Evolutionary conservation across 2,329 filamentous ascomycete genomes (phyloP), one percentile per base, ranked within the genome.

Genomic region (Microascus cirrosus): DNA sequence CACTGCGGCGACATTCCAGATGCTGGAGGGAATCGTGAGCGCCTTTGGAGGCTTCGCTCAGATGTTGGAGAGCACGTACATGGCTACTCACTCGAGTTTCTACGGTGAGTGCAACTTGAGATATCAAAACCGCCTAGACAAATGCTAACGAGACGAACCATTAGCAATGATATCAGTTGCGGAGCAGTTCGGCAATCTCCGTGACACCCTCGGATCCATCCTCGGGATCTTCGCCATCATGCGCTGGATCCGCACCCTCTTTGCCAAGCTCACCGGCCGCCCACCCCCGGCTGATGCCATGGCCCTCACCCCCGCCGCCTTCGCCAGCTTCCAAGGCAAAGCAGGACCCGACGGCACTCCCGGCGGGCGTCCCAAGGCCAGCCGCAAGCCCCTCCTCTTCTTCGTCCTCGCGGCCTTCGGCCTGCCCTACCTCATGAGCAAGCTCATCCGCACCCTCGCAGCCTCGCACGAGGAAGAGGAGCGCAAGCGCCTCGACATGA

Each of bases 11-110:
- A 99, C 94, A 0, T 99, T 99, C 69, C 94, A 97, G 77, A 90
- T 99, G 80, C 90, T 99, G 56, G 94, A 99, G 75, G 94, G 92
- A 65, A 89, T 99, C 59, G 94, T 99, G 15, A 90, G 90, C 25
- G 92, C 94, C 2, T 99, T 99, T 76, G 92, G 92, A 22, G 94
- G 95, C 0, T 97, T 99, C 69, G 90, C 95, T 13, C 94, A 99
- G 76, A 99, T 99, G 94, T 80, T 99, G 32, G 94, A 99, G 74
- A 97, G 94, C 77, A 97, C 94, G 12, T 99, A 96, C 67, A 99
- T 99, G 95, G 94, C 95, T 34, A 99, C 94, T 0, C 94, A 99
- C 73, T 96, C 92, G 6, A 96, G 90, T 57, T 99, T 99, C 73
- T 99, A 97, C 67, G 92, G 91, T 96, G 81, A 66, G 87, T 73